phyloP scores from a whole-genome alignment of 257 asterid species.

The Osmanthus fragrans region DNA sequence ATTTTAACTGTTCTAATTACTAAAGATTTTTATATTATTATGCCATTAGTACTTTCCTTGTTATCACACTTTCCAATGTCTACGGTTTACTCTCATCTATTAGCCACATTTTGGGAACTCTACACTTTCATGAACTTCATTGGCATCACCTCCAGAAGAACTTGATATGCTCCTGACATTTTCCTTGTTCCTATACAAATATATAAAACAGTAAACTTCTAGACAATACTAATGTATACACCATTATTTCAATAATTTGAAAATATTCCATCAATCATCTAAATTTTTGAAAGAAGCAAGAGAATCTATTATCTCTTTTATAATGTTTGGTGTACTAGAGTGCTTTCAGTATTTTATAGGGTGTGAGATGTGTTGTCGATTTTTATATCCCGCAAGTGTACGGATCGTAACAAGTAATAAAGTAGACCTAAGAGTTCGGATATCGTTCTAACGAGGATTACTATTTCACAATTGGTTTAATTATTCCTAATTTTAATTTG shows the following conservation, averaged over 20 bases:
- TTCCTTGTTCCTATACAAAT: not conserved
- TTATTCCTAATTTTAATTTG: too few species aligned
- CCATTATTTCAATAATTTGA: not conserved
- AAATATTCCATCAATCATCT: not conserved
- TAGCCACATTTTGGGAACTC: not conserved
- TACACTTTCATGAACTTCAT: not conserved
- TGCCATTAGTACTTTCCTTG: not conserved
- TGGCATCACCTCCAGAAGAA: not conserved
- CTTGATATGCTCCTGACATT: not conserved
- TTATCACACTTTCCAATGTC: not conserved
- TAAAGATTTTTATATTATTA: not conserved
- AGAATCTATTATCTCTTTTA: constrained; percentile 1
- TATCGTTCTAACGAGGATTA: too few species aligned
- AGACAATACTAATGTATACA: not conserved
- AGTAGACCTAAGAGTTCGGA: too few species aligned
- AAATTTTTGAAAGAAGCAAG: not conserved
- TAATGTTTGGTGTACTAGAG: not conserved
- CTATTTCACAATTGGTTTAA: too few species aligned
- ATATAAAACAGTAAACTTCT: not conserved
- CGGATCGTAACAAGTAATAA: too few species aligned
- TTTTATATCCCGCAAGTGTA: too few species aligned
- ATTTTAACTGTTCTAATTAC: not conserved
- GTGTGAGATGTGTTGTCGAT: not conserved
- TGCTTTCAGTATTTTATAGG: not conserved
- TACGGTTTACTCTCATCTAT: not conserved